Percentiles rank a stretch among this genome's conserved stretches.
Conservation (phyloP, 345 rosid species). For the Excoecaria cochinchinensis region DNA sequence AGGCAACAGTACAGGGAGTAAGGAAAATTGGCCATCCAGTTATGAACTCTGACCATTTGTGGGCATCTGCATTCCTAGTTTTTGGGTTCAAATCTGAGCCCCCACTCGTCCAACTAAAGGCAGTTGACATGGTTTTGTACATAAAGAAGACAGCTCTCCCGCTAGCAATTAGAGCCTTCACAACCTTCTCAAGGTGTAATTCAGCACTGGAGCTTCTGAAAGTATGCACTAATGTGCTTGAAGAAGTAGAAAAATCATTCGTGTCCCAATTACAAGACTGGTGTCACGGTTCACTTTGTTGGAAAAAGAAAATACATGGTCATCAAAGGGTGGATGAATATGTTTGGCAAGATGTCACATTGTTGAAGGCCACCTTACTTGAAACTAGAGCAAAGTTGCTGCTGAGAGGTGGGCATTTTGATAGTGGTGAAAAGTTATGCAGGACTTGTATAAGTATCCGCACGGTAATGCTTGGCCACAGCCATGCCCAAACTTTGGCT, state of each 20-base stretch:
- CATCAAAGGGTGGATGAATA: conserved; percentile 68
- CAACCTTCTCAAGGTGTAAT: conserved; percentile 80
- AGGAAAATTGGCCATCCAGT: conserved; percentile 51
- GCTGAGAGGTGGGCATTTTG: conserved; percentile 82
- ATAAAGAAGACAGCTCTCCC: conserved; percentile 84
- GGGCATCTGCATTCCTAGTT: conserved; percentile 91
- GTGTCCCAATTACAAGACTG: conserved; percentile 83
- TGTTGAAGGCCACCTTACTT: conserved; percentile 69
- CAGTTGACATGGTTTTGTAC: conserved; percentile 68
- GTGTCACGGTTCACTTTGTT: conserved; percentile 80
- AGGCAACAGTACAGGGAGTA: conserved; percentile 61
- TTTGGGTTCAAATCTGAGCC: conserved; percentile 89
- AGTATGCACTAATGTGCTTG: conserved; percentile 83
- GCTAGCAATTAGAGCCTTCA: conserved; percentile 72
- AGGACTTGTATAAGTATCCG: conserved; percentile 85
- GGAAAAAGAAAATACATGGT: conserved; percentile 65
- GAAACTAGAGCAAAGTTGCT: conserved; percentile 89
- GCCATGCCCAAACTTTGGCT: conserved; percentile 74
- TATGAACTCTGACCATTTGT: conserved; percentile 65
- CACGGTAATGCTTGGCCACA: conserved; percentile 92
- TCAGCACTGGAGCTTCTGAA: conserved; percentile 80
- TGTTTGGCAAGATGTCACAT: conserved; percentile 89
- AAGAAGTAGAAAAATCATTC: conserved; percentile 90
- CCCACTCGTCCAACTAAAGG: conserved; percentile 71
- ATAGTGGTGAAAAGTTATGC: conserved; percentile 80